Conservation (phyloP, 352 stramenopile genomes). For the Labyrinthula sp. region DNA sequence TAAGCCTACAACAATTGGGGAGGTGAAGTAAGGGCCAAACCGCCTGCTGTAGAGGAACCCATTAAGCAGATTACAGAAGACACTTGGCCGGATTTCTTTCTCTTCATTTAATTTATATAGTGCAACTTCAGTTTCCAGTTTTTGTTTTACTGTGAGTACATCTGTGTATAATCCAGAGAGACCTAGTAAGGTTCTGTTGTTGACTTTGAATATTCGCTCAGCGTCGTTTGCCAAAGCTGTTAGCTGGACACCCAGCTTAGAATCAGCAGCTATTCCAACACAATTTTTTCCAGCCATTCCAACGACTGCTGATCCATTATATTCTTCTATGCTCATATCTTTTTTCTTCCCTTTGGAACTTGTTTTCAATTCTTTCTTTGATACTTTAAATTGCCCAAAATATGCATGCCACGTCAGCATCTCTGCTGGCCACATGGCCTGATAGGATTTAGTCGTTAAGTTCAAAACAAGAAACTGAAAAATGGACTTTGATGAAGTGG, state of each 20-base stretch:
- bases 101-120: slow-evolving; percentile 97
- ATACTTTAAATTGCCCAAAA: no score
- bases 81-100: slow-evolving; percentile 87
- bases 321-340: slow-evolving; percentile 53
- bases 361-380: no score
- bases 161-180: slow-evolving; percentile 89
- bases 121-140: slow-evolving; percentile 73
- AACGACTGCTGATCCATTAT: slow-evolving; percentile 95
- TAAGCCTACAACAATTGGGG: slow-evolving; percentile 88
- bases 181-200: slow-evolving; percentile 78
- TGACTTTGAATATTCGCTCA: slow-evolving; percentile 94
- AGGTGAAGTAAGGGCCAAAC: slow-evolving; percentile 95
- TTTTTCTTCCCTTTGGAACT: background rate
- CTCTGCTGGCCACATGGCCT: no score
- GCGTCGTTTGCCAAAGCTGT: slow-evolving; percentile 93
- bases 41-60: slow-evolving; percentile 34
- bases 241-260: slow-evolving; percentile 76
- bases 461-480: no score
- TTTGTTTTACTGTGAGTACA: slow-evolving; percentile 76
- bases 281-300: slow-evolving; percentile 97
- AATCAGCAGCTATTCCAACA: slow-evolving; percentile 91
- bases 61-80: slow-evolving; percentile 79
- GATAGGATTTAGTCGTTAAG: no score
- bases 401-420: no score
- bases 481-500: no score